Base-by-base conservation (phyloP, 2,329 filamentous ascomycete genomes). In the Ophioceras dolichostomum region DNA sequence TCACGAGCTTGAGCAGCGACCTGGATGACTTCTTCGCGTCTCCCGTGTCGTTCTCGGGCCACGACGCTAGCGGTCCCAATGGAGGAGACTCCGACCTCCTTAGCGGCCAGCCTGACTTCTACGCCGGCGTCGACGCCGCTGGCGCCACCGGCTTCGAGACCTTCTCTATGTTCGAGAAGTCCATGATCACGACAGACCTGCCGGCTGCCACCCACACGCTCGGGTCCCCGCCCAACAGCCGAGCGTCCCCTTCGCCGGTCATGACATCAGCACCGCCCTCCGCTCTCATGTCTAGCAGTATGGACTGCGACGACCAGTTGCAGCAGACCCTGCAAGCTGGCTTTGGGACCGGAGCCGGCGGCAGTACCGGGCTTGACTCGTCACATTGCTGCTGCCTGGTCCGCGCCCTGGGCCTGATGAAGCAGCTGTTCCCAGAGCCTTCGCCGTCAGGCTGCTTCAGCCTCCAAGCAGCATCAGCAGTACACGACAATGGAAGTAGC, bases 331-430 rank as follows among this genome's bases (percentile, higher is more conserved):
- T n/a, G n/a, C n/a, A n/a, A n/a, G n/a, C n/a, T n/a, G n/a, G n/a
- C n/a, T n/a, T n/a, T n/a, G n/a, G n/a, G n/a, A n/a, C n/a, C n/a
- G n/a, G n/a, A n/a, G n/a, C n/a, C n/a, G n/a, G n/a, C n/a, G n/a
- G n/a, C n/a, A n/a, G n/a, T n/a, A n/a, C n/a, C n/a, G n/a, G n/a
- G n/a, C n/a, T n/a, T n/a, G n/a, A n/a, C n/a, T n/a, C n/a, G n/a
- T n/a, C n/a, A n/a, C n/a, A n/a, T n/a, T 24, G 34, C 13, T 12
- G 14, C 6, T 50, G 48, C 34, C 32, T 48, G 5, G 28, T 45
- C 12, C 42, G 40, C 10, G 48, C 48, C 10, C 45, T 53, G 10
- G 45, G 46, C 22, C 35, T 53, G 6, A 32, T 51, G 28, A 44
- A 41, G 32, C 44, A 50, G 27, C 39, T 52, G 7, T 51, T 47